Evolutionary conservation across 768 basidiomycete species (phyloP).

Genomic region (Russula ochroleuca): DNA sequence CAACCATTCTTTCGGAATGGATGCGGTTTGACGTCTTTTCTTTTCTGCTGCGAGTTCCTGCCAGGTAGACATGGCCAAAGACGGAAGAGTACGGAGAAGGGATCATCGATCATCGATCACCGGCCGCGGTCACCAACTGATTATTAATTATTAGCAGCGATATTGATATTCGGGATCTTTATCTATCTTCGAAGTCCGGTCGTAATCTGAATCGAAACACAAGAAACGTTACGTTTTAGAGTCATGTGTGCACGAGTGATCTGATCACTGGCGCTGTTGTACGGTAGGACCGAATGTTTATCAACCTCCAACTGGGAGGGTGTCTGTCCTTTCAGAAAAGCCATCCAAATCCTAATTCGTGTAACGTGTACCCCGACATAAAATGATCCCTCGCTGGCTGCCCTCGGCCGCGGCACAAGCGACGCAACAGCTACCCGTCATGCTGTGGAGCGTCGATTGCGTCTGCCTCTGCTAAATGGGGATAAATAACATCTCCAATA

Average conservation of each 20-base stretch:
- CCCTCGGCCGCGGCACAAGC: background rate
- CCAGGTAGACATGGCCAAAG: constrained; percentile 19
- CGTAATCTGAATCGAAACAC: no score
- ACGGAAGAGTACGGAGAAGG: background rate
- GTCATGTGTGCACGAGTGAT: no score
- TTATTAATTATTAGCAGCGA: no score
- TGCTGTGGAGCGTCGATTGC: no score
- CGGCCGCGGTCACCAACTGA: no score
- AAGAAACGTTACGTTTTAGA: no score
- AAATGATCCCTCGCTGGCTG: background rate
- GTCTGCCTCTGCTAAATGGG: background rate
- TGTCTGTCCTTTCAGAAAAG: no score
- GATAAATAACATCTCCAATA: constrained; percentile 2
- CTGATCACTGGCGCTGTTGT: no score
- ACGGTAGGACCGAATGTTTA: no score
- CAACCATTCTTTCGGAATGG: constrained; percentile 65
- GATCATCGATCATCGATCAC: background rate
- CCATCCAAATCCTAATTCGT: background rate
- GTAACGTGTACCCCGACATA: background rate
- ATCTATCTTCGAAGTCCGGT: background rate
- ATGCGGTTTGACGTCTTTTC: constrained; percentile 41
- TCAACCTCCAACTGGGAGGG: no score
- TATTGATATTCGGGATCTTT: background rate
- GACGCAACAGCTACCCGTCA: background rate
- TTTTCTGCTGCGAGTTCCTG: constrained; percentile 24